Evolutionary conservation across 768 basidiomycete genomes (phyloP), one percentile per base, ranked within the genome.

Genomic region (Amanita rubescens): DNA sequence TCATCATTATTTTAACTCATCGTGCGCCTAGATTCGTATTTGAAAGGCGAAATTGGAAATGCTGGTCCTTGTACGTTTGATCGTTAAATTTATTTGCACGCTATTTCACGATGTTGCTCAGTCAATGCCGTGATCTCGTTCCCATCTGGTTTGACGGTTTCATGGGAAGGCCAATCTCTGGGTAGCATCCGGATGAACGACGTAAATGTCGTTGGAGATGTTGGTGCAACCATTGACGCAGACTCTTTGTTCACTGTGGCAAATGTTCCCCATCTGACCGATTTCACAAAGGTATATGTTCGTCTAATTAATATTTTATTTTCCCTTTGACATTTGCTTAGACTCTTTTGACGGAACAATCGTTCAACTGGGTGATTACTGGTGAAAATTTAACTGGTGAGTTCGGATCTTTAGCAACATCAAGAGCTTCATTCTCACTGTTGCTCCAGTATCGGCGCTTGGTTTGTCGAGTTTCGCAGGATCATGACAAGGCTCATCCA

Each of bases 51-150:
- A 24, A 85, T 89, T 57, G 77, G 74, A 12, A 80, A 86, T 48
- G 78, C 86, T 25, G 87, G 87, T 14, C 87, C 87, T 39, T 88
- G 85, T 87, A 65, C 54, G 83, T n/a, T n/a, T 66, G 15, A 32
- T 30, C 51, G 15, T 14, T 45, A 47, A n/a, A 35, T 19, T 37
- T 25, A 57, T 4, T 57, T 49, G 6, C 56, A 50, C 45, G 39
- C 37, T 14, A 24, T 34, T 38, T 51, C 27, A 30, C 27, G 19
- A 37, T 15, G 35, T 38, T 50, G 10, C 12, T 38, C 5, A 77
- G 85, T 89, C 60, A 83, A 88, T 57, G 86, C 86, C 2, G 74
- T 65, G 3, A 87, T 89, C 59, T 70, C 75, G 8, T 89, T 89
- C 65, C 76, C 77, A 2, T 64, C 73, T 33, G 87, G 87, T 4